Conservation (phyloP, 148 eudicot species). For the Rhododendron williamsianum region DNA sequence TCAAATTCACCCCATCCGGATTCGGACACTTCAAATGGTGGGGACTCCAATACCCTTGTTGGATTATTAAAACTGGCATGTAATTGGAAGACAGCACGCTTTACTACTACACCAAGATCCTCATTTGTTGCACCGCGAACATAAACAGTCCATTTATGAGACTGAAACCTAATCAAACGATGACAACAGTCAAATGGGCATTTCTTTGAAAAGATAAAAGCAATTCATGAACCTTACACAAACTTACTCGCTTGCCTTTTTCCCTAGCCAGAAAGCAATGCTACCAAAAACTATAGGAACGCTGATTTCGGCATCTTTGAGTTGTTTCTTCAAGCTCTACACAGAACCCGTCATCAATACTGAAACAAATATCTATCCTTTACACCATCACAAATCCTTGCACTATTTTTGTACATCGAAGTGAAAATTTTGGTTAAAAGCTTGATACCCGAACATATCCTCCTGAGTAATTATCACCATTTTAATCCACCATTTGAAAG, state of each 20-base stretch:
- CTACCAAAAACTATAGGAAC: slow-evolving; percentile 72
- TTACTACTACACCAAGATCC: slow-evolving; percentile 56
- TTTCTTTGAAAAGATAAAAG: slow-evolving; percentile 18
- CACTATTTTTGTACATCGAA: not conserved
- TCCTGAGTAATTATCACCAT: not conserved
- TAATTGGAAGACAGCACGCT: slow-evolving; percentile 81
- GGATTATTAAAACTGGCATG: slow-evolving; percentile 92
- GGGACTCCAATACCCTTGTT: slow-evolving; percentile 61
- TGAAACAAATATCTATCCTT: not conserved
- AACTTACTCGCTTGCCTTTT: slow-evolving; percentile 91
- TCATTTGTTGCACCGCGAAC: slow-evolving; percentile 66
- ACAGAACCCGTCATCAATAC: slow-evolving; percentile 5
- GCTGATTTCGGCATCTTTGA: slow-evolving; percentile 62
- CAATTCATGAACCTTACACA: not conserved
- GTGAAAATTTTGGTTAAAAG: not conserved
- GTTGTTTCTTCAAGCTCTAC: slow-evolving; percentile 52
- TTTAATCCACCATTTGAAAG: not conserved
- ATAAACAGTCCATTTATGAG: slow-evolving; percentile 72
- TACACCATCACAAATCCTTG: not conserved
- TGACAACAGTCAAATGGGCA: slow-evolving; percentile 6
- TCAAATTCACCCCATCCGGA: slow-evolving; percentile 99
- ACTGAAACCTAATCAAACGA: slow-evolving; percentile 42
- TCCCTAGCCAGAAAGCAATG: slow-evolving; percentile 83
- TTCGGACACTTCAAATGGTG: slow-evolving; percentile 84
- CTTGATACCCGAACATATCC: not conserved